Evolutionary conservation across 345 rosid genomes (phyloP).

Genomic region (Barbarea vulgaris): DNA sequence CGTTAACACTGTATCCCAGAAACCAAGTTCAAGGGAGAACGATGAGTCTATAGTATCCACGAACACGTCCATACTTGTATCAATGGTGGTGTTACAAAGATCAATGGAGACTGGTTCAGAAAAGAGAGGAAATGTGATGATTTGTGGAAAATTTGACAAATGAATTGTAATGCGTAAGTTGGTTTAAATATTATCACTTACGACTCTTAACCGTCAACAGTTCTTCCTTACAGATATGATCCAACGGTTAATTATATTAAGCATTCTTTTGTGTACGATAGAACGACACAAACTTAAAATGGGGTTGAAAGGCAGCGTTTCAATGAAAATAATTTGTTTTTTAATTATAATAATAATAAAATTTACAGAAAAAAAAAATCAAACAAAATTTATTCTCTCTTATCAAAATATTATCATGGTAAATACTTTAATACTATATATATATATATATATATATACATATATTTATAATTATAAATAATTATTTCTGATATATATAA

Average conservation of each 20-base stretch:
- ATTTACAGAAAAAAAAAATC: too few relatives aligned
- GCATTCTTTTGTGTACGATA: background rate
- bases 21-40: slow-evolving; percentile 56
- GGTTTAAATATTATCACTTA: background rate
- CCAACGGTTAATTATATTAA: background rate
- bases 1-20: slow-evolving; percentile 55
- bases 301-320: background rate
- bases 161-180: background rate
- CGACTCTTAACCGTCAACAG: background rate
- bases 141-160: background rate
- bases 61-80: slow-evolving; percentile 53
- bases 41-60: slow-evolving; percentile 44
- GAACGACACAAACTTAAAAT: too few relatives aligned
- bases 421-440: too few relatives aligned
- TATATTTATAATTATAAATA: too few relatives aligned
- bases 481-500: too few relatives aligned
- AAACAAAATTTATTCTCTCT: too few relatives aligned
- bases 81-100: slow-evolving; percentile 13
- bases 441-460: too few relatives aligned
- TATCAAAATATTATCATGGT: too few relatives aligned
- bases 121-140: background rate
- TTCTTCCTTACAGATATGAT: background rate
- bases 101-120: slow-evolving; percentile 17
- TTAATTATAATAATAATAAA: too few relatives aligned
- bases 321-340: too few relatives aligned